Percentiles rank a stretch among this genome's conserved stretches.
phyloP scores from a whole-genome alignment of 169 alveolate genomes.

The Eimeria brunetti region DNA sequence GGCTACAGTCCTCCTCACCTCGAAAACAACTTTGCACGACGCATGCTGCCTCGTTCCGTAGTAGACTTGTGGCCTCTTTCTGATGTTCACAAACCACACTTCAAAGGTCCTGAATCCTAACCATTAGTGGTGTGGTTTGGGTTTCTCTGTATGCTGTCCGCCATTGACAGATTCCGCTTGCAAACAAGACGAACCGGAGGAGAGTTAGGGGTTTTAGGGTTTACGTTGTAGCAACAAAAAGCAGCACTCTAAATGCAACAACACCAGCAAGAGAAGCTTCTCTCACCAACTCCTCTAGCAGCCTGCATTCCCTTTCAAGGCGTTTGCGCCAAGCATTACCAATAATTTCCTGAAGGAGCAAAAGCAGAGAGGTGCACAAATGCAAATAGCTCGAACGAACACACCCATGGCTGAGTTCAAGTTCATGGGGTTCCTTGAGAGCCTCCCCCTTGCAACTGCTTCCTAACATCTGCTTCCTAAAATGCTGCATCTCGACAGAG shows the following conservation, averaged over 20 bases:
- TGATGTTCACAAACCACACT: not conserved
- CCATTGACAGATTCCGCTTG: not conserved
- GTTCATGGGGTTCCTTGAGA: not conserved
- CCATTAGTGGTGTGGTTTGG: not conserved
- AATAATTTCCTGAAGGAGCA: constrained; percentile 5
- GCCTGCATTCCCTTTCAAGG: constrained; percentile 43
- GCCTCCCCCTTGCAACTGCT: not conserved
- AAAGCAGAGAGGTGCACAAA: not conserved
- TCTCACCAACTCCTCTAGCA: constrained; percentile 35
- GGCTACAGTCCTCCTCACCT: not conserved
- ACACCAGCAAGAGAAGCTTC: not conserved
- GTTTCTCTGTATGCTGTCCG: not conserved
- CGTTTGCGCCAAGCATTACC: constrained; percentile 17
- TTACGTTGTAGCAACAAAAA: not conserved
- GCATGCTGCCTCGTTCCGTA: constrained; percentile 50
- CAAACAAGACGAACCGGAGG: not conserved
- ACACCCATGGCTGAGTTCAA: not conserved
- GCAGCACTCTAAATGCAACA: not conserved
- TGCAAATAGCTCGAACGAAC: not conserved
- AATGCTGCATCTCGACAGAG: not conserved
- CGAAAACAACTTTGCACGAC: constrained; percentile 39
- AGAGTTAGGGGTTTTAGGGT: no score
- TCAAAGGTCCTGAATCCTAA: not conserved
- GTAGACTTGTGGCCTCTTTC: constrained; percentile 27
- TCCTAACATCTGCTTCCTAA: not conserved